Evolutionary conservation across 305 asterid genomes (phyloP), one percentile per base, ranked within the genome.

Genomic region (Fraxinus paxiana): DNA sequence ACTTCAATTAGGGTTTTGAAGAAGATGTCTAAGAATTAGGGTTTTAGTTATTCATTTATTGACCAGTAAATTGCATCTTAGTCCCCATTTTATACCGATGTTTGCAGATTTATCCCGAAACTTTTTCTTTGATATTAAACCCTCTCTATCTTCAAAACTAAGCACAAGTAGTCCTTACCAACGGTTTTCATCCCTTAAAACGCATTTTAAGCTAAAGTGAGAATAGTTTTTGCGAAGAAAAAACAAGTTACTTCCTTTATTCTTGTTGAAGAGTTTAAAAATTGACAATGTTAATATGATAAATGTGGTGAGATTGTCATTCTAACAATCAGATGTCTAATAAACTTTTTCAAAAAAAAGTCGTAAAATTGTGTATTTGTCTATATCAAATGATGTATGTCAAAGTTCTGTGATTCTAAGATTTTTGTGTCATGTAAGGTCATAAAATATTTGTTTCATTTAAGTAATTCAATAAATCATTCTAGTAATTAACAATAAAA

Each of bases 1-100:
- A 20, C 51, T 37, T 12, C 2, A 70, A 71, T 33, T 77, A 46
- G 84, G 82, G 79, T 65, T 79, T 75, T 3, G 22, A 51, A 59
- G 43, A 79, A 75, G 73, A 34, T 73, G 20, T 35, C 18, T 26
- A 33, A 82, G 84, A 86, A 59, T 82, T 84, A 79, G 82, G 90
- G 81, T 82, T 77, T 82, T 70, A 63, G 80, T 72, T 77, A 24
- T 61, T 38, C 9, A 6, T 56, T 56, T 56, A 20, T 56, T 18
- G 30, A 51, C 1, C 3, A 1, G 0, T n/a, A 51, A 15, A 51
- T 56, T 56, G 5, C 13, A 18, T 17, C 1, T 1, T 17, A 56
- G 69, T 56, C 12, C 69, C 13, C 22, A 51, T n/a, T n/a, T n/a
- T 15, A 51, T n/a, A 51, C 22, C 22, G 7, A 1, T 33, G 0